Conservation (phyloP, 83 land plant species). For the Picea abies region DNA sequence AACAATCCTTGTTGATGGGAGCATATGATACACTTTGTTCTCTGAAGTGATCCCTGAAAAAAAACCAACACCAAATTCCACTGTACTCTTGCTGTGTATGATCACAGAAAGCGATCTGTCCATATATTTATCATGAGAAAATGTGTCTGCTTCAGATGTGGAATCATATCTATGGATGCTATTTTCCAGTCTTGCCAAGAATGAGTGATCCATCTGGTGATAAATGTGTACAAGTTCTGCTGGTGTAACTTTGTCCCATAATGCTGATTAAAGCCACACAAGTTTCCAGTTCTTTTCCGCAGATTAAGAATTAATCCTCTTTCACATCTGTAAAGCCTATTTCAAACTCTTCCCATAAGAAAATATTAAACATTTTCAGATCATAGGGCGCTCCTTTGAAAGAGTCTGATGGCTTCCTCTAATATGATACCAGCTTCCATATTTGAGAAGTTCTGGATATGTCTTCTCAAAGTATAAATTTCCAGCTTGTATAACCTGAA, state of each 20-base stretch:
- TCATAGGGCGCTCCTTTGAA: too few species aligned
- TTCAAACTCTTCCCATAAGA: conserved; percentile 1
- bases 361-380: too few species aligned
- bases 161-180: conserved; percentile 21
- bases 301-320: conserved; percentile 24
- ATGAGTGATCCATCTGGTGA: conserved; percentile 41
- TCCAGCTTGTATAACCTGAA: too few species aligned
- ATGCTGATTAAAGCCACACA: conserved; percentile 16
- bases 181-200: conserved; percentile 42
- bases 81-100: conserved; percentile 28
- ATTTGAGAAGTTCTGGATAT: too few species aligned
- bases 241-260: conserved; percentile 26
- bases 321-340: neutral
- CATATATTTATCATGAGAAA: conserved; percentile 22
- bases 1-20: neutral
- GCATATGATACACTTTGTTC: neutral
- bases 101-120: conserved; percentile 47
- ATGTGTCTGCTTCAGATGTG: neutral
- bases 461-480: too few species aligned
- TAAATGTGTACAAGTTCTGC: conserved; percentile 45
- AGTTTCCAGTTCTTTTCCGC: conserved; percentile 24
- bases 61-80: conserved; percentile 50
- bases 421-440: too few species aligned
- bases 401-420: too few species aligned
- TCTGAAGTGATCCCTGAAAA: neutral